phyloP scores from a whole-genome alignment of 306 rosid genomes.

The Vicia sativa region DNA sequence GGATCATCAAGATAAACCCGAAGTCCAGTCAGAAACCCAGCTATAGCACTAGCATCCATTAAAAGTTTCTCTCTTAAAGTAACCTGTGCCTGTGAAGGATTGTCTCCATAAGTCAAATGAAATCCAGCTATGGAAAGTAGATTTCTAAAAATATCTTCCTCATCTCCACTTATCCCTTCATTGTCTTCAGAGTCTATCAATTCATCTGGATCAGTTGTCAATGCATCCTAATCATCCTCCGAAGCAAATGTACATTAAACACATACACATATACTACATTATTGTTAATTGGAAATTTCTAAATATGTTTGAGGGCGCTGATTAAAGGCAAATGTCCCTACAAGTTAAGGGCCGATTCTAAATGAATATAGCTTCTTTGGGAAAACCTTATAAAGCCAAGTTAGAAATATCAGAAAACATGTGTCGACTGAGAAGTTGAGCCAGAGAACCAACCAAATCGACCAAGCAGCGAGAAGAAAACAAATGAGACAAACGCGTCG shows the following conservation, averaged over 20 bases:
- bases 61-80: conserved; percentile 92
- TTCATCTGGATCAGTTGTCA: conserved; percentile 98
- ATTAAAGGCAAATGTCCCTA: too few relatives aligned
- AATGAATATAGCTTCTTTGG: too few relatives aligned
- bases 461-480: too few relatives aligned
- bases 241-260: conserved; percentile 69
- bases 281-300: too few relatives aligned
- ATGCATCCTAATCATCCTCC: conserved; percentile 95
- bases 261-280: too few relatives aligned
- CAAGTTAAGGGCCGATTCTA: too few relatives aligned
- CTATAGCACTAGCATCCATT: conserved; percentile 98
- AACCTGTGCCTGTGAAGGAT: conserved; percentile 95
- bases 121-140: conserved; percentile 97
- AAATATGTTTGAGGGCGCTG: too few relatives aligned
- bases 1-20: conserved; percentile 99
- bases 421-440: too few relatives aligned
- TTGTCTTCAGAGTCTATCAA: conserved; percentile 93
- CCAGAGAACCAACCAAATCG: too few relatives aligned
- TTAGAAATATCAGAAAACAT: too few relatives aligned
- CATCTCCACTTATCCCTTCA: conserved; percentile 96
- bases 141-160: conserved; percentile 94
- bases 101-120: conserved; percentile 95
- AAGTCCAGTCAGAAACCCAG: conserved; percentile 96
- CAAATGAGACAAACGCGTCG: too few relatives aligned
- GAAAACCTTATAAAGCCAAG: too few relatives aligned